A percentile compares a stretch with the other conserved stretches of the same genome.
Evolutionary conservation across 1,139 yeast genomes (phyloP).

Genomic region (Pichia sorboxylosa): DNA sequence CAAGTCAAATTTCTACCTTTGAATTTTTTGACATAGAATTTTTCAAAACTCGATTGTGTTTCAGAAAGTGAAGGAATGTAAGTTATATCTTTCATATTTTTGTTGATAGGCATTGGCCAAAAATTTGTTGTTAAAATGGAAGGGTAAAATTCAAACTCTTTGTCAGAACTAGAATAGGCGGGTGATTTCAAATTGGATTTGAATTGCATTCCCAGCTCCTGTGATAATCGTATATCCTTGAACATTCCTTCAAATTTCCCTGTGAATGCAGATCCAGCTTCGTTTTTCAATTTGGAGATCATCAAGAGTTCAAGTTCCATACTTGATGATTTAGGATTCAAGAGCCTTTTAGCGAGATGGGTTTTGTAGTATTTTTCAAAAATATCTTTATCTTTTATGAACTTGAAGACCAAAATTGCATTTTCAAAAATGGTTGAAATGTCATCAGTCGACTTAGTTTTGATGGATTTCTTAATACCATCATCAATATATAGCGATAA

Average conservation of each 20-base stretch:
- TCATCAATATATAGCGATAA: conserved; percentile 70
- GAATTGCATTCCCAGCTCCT: conserved; percentile 29
- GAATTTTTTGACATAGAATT: conserved; percentile 49
- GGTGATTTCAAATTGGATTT: conserved; percentile 7
- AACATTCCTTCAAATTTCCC: conserved; percentile 84
- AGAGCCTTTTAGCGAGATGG: conserved; percentile 73
- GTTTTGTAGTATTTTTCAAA: conserved; percentile 78
- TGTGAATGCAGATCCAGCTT: conserved; percentile 71
- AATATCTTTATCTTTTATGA: conserved; percentile 72
- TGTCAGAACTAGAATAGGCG: conserved; percentile 24
- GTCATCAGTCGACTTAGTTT: conserved; percentile 38
- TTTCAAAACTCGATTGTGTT: conserved; percentile 32
- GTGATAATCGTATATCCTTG: conserved; percentile 62
- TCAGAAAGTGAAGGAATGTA: conserved; percentile 38
- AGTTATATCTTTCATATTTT: conserved; percentile 41
- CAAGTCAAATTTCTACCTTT: conserved; percentile 68
- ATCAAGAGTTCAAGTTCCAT: conserved; percentile 33
- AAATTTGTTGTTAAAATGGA: conserved; percentile 40
- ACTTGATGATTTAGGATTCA: conserved; percentile 21
- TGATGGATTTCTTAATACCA: conserved; percentile 49
- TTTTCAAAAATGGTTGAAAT: conserved; percentile 44
- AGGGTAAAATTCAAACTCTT: conserved; percentile 42
- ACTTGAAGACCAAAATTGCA: conserved; percentile 52
- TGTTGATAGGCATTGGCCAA: conserved; percentile 56
- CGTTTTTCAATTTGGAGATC: conserved; percentile 61